phyloP scores from a whole-genome alignment of 768 basidiomycete species.

The Tephrocybe rancida region DNA sequence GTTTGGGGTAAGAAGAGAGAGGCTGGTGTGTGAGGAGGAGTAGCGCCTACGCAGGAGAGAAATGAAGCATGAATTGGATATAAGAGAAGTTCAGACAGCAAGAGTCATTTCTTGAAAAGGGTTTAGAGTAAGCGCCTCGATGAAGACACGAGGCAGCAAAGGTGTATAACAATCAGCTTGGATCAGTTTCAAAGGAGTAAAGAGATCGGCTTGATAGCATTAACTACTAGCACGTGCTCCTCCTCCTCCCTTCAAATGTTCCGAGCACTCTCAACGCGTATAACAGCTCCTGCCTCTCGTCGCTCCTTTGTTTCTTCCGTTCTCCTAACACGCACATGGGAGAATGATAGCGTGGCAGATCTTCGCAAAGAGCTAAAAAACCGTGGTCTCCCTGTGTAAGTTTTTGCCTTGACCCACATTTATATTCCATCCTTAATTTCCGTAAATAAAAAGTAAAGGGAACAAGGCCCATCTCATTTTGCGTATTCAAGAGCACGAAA shows the following conservation, averaged over 20 bases:
- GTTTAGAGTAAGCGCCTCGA: constrained; percentile 38
- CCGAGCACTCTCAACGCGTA: constrained; percentile 17
- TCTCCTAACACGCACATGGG: constrained; percentile 59
- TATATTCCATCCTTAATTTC: background rate
- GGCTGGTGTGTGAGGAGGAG: constrained; percentile 26
- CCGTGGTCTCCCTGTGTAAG: constrained; percentile 60
- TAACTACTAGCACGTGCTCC: constrained; percentile 6
- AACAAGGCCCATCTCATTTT: constrained; percentile 59
- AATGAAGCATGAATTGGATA: constrained; percentile 57
- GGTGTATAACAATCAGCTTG: too few species aligned
- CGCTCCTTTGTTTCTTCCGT: constrained; percentile 52
- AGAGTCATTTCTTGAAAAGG: constrained; percentile 28
- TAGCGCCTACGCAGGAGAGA: constrained; percentile 73
- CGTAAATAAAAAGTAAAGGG: constrained; percentile 43
- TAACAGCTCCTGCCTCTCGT: constrained; percentile 12
- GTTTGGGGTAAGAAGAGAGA: constrained; percentile 29
- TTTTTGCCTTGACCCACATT: constrained; percentile 11
- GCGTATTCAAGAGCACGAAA: constrained; percentile 56
- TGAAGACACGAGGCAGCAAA: constrained; percentile 60
- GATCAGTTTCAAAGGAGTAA: too few species aligned
- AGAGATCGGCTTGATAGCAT: background rate
- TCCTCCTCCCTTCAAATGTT: too few species aligned
- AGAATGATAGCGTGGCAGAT: constrained; percentile 48
- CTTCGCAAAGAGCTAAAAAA: constrained; percentile 55
- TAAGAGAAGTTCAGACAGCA: constrained; percentile 24